Evolutionary conservation across 169 alveolate species (phyloP).

Genomic region (Cyclospora cayetanensis): DNA sequence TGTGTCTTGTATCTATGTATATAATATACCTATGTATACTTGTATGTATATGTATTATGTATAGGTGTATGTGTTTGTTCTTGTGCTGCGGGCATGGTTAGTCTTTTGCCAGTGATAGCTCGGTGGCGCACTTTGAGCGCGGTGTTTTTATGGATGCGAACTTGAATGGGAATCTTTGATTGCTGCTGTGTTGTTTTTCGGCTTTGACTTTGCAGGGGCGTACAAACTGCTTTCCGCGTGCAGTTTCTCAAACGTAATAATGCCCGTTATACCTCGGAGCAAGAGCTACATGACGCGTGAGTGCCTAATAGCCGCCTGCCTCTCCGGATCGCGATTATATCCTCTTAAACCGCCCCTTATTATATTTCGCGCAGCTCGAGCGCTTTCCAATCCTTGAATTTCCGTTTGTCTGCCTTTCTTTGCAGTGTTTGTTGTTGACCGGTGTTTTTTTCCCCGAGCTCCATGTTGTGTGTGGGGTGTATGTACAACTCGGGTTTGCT

Average conservation of each 20-base stretch:
- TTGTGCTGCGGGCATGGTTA: not conserved
- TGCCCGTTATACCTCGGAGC: conserved; percentile 47
- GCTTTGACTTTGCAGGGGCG: not conserved
- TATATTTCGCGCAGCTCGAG: not conserved
- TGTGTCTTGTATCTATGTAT: not conserved
- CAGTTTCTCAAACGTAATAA: not conserved
- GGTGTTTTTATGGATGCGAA: not conserved
- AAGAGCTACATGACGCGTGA: conserved; percentile 35
- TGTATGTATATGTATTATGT: too few species aligned
- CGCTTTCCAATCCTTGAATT: not conserved
- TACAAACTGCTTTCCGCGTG: not conserved
- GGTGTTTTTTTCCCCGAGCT: not conserved
- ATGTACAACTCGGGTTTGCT: not conserved
- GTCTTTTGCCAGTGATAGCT: not conserved
- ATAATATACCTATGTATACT: not conserved
- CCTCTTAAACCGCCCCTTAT: not conserved
- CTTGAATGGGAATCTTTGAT: not conserved
- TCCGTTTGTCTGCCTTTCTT: not conserved
- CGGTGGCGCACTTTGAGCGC: not conserved
- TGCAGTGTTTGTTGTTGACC: not conserved
- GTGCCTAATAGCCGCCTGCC: not conserved
- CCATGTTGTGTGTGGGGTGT: not conserved
- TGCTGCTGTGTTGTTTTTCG: not conserved
- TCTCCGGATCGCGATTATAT: not conserved
- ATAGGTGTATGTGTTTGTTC: too few species aligned